Evolutionary conservation across 2,329 filamentous ascomycete genomes (phyloP), one percentile per base, ranked within the genome.

Genomic region (Phialocephala subalpina): DNA sequence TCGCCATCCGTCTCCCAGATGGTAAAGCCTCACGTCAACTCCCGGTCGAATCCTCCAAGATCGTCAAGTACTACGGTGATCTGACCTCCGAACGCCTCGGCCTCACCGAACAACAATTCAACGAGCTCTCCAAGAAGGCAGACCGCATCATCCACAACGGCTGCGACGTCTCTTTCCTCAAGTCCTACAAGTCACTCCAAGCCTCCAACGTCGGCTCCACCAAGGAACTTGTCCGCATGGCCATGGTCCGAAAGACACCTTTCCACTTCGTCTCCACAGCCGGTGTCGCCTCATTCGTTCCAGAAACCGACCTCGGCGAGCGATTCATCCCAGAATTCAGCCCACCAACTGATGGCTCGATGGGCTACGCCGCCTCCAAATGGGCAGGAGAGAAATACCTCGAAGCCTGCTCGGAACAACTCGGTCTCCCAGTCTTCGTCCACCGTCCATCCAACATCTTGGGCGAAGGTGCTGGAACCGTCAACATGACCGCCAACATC

Each of bases 101-200:
- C 0, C 76, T 84, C 20, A 70, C 70, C 1, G 64, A 77, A 25
- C 27, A 38, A 1, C 72, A 78, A 22, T 69, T 75, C 14, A 18
- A 58, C 2, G 29, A 29, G 0, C 69, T 86, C 1, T 73, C 73
- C n/a, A 29, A 56, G 3, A 55, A 70, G 3, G 78, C 75, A 1
- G 78, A 83, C 68, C 71, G 82, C 3, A 82, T 90, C 58, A 82
- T 91, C 29, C 89, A 87, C 73, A 79, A 77, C 60, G 85, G 81
- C 8, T 82, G 82, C n/a, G 77, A 80, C 22, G 74, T 75, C 16
- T 79, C 73, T 7, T 81, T 75, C 71, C 64, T 74, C 67, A 78
- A 82, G 33, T 71, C 72, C 1, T 84, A 82, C 68, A 35, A 70
- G 9, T 71, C 74, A 0, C 73, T 83, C 0, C 72, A 75, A 1